Percentiles rank a stretch among this genome's conserved stretches.
These are phyloP conservation scores for Lecanosticta acicola DNA, from an alignment of 2,329 filamentous ascomycete species.

Conservation along the genomic window DNA sequence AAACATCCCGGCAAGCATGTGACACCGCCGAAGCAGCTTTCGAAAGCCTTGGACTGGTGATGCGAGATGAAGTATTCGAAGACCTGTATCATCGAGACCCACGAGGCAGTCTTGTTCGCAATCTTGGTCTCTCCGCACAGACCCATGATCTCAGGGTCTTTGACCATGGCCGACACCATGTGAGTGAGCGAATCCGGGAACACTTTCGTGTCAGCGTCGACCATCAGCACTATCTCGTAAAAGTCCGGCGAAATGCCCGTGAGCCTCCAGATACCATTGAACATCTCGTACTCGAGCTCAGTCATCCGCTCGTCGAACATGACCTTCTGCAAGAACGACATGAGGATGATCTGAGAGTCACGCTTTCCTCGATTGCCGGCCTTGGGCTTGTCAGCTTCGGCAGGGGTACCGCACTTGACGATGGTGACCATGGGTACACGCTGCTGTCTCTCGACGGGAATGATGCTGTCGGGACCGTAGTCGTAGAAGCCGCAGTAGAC, in stretches of 20 bases:
- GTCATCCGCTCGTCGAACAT: conserved; percentile 99
- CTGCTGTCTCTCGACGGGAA: conserved; percentile 83
- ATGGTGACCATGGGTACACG: conserved; percentile 96
- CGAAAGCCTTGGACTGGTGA: conserved; percentile 93
- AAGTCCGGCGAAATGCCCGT: conserved; percentile 97
- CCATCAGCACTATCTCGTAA: conserved; percentile 97
- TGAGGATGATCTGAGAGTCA: conserved; percentile 97
- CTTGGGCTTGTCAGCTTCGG: conserved; percentile 74
- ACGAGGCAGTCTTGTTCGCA: conserved; percentile 90
- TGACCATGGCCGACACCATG: conserved; percentile 99
- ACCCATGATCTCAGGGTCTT: conserved; percentile 98
- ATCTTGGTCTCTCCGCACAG: conserved; percentile 99
- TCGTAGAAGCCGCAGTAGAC: conserved; percentile 98
- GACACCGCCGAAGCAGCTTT: conserved; percentile 97
- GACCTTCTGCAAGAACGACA: conserved; percentile 99
- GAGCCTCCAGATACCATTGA: conserved; percentile 97
- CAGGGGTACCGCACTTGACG: conserved; percentile 91
- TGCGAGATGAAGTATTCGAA: conserved; percentile 99
- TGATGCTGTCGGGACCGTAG: conserved; percentile 74
- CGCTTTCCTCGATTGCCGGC: conserved; percentile 97
- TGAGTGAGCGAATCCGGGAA: conserved; percentile 97
- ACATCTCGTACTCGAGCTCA: conserved; percentile 98
- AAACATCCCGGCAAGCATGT: conserved; percentile 98
- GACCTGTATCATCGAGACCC: conserved; percentile 97
- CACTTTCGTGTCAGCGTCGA: conserved; percentile 97